Evolutionary conservation across 2,329 filamentous ascomycete species (phyloP).

Genomic region (Verticillium dahliae): DNA sequence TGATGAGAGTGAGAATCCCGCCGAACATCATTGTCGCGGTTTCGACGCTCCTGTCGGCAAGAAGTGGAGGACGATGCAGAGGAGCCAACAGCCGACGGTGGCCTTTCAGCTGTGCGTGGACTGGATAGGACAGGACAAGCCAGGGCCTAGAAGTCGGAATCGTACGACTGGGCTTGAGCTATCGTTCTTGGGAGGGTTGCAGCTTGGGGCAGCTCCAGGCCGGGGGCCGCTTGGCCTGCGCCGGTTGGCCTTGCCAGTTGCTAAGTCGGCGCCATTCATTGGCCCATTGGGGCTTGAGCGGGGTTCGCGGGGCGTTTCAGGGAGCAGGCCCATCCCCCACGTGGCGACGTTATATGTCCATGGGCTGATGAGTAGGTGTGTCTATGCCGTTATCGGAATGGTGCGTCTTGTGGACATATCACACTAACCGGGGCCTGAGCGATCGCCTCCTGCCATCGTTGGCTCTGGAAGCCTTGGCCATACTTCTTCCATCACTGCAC

Average conservation of each 20-base stretch:
- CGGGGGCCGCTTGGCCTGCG: background rate
- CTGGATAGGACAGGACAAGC: background rate
- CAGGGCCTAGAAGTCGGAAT: background rate
- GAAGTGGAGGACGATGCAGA: background rate
- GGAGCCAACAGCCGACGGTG: background rate
- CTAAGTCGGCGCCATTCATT: background rate
- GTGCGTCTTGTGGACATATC: background rate
- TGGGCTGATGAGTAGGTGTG: background rate
- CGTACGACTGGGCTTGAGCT: background rate
- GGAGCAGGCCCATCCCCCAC: background rate
- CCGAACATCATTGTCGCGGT: slow-evolving; percentile 8
- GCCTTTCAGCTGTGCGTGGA: background rate
- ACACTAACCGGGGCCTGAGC: background rate
- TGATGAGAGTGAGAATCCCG: slow-evolving; percentile 17
- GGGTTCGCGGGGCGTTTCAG: background rate
- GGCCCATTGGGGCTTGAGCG: background rate
- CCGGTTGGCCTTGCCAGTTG: background rate
- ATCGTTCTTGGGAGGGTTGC: background rate
- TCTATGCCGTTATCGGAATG: background rate
- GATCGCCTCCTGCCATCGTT: background rate
- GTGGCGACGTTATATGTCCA: background rate
- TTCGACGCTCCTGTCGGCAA: slow-evolving; percentile 12
- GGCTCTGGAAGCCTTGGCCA: background rate
- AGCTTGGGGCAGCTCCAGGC: background rate
- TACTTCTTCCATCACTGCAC: background rate